Evolutionary conservation across 2,329 filamentous ascomycete genomes (phyloP).

Genomic region (Ascochyta clinopodiicola): DNA sequence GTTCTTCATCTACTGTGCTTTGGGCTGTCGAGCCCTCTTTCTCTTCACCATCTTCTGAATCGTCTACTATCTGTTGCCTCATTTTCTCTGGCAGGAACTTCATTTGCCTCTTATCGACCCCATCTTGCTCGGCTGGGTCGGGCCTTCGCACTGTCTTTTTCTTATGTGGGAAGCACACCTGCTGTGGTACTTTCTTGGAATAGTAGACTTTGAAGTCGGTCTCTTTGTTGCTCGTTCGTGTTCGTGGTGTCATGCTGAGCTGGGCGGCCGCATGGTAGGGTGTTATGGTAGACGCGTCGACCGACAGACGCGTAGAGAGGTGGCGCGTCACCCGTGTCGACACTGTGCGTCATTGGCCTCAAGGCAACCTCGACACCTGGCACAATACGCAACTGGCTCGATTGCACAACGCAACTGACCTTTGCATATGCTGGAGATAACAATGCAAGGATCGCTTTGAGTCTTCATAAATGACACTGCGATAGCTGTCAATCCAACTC

Average conservation of each 20-base stretch:
- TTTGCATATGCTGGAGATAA: background rate
- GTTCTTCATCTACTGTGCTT: background rate
- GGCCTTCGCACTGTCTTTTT: conserved; percentile 38
- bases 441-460: background rate
- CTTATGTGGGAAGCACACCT: conserved; percentile 37
- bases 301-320: conserved; percentile 7
- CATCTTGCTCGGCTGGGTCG: conserved; percentile 19
- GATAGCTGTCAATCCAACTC: background rate
- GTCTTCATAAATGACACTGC: background rate
- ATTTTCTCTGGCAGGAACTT: conserved; percentile 39
- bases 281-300: conserved; percentile 11
- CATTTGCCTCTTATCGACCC: conserved; percentile 34
- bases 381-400: background rate
- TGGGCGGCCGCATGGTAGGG: background rate
- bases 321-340: conserved; percentile 6
- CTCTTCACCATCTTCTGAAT: conserved; percentile 14
- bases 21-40: background rate
- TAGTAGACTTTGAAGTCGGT: conserved; percentile 39
- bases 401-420: background rate
- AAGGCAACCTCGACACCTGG: background rate
- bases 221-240: conserved; percentile 35
- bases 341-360: conserved; percentile 2
- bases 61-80: conserved; percentile 17
- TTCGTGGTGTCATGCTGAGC: conserved; percentile 37
- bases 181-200: conserved; percentile 40